Conservation (phyloP, 768 basidiomycete genomes). For the Mycena capillaripes region DNA sequence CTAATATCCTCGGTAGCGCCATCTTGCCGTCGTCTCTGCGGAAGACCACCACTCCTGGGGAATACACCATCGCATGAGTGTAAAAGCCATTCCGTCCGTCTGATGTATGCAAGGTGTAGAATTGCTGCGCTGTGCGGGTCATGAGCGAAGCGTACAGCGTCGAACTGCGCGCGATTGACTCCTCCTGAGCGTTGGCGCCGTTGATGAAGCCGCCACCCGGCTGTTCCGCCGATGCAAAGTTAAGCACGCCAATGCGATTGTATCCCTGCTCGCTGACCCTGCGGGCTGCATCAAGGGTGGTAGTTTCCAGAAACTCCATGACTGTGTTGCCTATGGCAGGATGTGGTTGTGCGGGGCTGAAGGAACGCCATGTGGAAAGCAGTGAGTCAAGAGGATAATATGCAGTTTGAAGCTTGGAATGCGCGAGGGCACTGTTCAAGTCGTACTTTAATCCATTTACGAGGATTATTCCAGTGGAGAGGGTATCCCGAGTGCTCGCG, state of each 20-base stretch:
- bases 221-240: constrained; percentile 82
- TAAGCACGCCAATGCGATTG: constrained; percentile 70
- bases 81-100: constrained; percentile 70
- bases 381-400: constrained; percentile 67
- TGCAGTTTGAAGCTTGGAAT: constrained; percentile 57
- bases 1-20: constrained; percentile 69
- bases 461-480: constrained; percentile 16
- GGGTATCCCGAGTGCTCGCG: constrained; percentile 7
- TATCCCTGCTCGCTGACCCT: constrained; percentile 33
- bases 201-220: constrained; percentile 75
- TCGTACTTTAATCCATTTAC: constrained; percentile 47
- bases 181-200: constrained; percentile 86
- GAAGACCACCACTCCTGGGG: constrained; percentile 73
- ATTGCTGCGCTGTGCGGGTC: constrained; percentile 66
- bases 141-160: constrained; percentile 76
- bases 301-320: constrained; percentile 69
- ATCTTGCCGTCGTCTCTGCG: constrained; percentile 73
- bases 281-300: constrained; percentile 75
- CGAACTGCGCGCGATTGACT: constrained; percentile 83
- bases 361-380: constrained; percentile 61
- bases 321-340: constrained; percentile 40
- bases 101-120: constrained; percentile 72
- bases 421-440: constrained; percentile 41
- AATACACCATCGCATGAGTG: constrained; percentile 83
- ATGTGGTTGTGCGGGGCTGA: constrained; percentile 13